These are phyloP conservation scores for Pseudogymnoascus sp. DNA, from an alignment of 2,329 filamentous ascomycete species.

Conservation along the genomic window DNA sequence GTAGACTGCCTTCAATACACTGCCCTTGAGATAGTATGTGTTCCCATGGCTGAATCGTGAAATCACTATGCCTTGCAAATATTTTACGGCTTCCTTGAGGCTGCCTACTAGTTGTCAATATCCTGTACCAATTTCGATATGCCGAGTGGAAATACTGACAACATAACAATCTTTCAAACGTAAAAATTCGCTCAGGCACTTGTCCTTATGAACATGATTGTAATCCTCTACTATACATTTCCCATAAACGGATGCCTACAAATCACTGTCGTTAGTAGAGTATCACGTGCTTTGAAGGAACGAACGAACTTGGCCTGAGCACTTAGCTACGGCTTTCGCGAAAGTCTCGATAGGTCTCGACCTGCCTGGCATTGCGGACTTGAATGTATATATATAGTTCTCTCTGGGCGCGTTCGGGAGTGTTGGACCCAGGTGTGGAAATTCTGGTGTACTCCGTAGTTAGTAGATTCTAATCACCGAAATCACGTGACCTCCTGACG, in stretches of 20 bases:
- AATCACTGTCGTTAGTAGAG: background rate
- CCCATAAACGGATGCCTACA: slow-evolving; percentile 75
- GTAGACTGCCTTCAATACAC: slow-evolving; percentile 1
- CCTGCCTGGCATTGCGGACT: slow-evolving; percentile 28
- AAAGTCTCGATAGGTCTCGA: slow-evolving; percentile 63
- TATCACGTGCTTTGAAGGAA: slow-evolving; percentile 5
- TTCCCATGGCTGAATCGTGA: background rate
- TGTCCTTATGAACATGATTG: slow-evolving; percentile 82
- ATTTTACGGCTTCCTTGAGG: slow-evolving; percentile 41
- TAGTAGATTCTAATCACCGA: background rate
- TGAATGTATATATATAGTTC: background rate
- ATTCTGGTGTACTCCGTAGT: background rate
- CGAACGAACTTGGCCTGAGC: slow-evolving; percentile 52
- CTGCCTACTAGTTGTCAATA: slow-evolving; percentile 35
- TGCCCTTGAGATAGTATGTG: background rate
- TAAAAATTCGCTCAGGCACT: slow-evolving; percentile 80
- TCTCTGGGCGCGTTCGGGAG: background rate
- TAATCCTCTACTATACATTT: slow-evolving; percentile 89
- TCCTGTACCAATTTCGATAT: background rate
- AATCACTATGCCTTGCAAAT: slow-evolving; percentile 4
- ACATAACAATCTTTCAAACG: slow-evolving; percentile 80
- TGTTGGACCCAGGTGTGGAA: background rate
- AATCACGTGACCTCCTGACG: background rate
- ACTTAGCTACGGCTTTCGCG: slow-evolving; percentile 57
- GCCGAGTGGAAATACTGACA: slow-evolving; percentile 43